Evolutionary conservation across 1,139 yeast species (phyloP), one percentile per base, ranked within the genome.

Genomic region (Pichia sp.): DNA sequence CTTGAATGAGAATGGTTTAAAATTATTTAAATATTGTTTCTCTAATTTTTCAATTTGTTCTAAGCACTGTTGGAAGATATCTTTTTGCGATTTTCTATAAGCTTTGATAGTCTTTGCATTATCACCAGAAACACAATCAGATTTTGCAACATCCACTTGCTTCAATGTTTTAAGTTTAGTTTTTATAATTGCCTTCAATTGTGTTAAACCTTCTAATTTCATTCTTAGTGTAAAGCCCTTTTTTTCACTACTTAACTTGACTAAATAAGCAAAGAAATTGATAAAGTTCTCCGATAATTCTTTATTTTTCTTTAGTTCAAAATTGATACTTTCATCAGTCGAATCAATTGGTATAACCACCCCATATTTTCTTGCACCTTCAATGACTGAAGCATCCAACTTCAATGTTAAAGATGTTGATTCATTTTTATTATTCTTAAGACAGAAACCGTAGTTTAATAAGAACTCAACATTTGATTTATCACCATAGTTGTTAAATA

Each of bases 401-500:
- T 59, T 56, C 43, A 62, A 49, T 2, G 64, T 56, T 13, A 62
- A 67, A 0, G 85, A 79, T 1, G 85, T 80, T 3, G 77, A 66
- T 57, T 89, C 96, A 42, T 77, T 76, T 1, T 68, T 63, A 59
- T 87, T 88, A 39, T 75, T 67, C 23, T 76, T 76, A 3, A 84
- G 47, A 24, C 82, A 79, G 65, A 88, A 88, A 0, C 96, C 97
- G 56, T 79, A 78, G 0, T 78, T 82, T 38, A 79, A 60, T 7
- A 79, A 64, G 29, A 83, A 69, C 56, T 87, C 96, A 59, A 85
- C 88, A 60, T 89, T 89, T 0, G 94, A 83, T 61, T 88, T 89
- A 51, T 81, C 77, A 1, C 97, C 97, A 63, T 90, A 89, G 64
- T 86, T 88, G 63, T 89, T 88, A 63, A 65, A 82, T 2, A 88